Evolutionary conservation across 495 filamentous ascomycete species (phyloP).

Genomic region (Platismatia glauca): DNA sequence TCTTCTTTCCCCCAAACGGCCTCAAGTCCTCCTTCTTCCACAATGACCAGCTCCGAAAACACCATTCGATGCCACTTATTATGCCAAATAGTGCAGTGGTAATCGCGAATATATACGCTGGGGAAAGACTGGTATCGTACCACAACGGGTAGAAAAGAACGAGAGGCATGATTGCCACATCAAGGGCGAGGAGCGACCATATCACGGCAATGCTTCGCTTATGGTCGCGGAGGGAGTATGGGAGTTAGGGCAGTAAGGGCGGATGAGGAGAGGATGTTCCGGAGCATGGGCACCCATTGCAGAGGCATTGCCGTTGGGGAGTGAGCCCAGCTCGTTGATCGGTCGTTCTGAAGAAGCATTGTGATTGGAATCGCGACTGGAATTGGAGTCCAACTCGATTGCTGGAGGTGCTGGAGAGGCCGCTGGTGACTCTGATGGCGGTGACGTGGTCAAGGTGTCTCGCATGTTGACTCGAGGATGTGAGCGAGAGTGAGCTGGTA

Average conservation of each 20-base stretch:
- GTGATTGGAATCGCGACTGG: background rate
- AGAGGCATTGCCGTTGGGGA: background rate
- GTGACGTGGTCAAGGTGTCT: background rate
- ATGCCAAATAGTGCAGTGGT: conserved; percentile 48
- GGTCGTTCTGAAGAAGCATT: background rate
- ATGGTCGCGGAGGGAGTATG: conserved; percentile 46
- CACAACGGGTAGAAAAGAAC: conserved; percentile 49
- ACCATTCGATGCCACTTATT: conserved; percentile 52
- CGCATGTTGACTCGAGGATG: background rate
- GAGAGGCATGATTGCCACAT: conserved; percentile 46
- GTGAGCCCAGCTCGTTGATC: background rate
- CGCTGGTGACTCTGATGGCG: background rate
- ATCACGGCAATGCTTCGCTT: conserved; percentile 49
- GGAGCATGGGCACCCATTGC: background rate
- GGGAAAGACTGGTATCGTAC: conserved; percentile 37
- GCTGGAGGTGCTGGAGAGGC: background rate
- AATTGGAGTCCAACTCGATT: background rate
- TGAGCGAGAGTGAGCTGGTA: background rate
- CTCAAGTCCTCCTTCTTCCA: conserved; percentile 23
- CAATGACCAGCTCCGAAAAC: conserved; percentile 31
- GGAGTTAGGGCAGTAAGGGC: conserved; percentile 37
- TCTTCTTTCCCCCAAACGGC: conserved; percentile 11
- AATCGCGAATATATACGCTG: conserved; percentile 43
- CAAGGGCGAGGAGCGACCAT: conserved; percentile 49
- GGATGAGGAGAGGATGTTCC: background rate